A percentile compares a stretch with the other conserved stretches of the same genome.
Conservation (phyloP, 257 asterid species). For the Nemophila menziesii region DNA sequence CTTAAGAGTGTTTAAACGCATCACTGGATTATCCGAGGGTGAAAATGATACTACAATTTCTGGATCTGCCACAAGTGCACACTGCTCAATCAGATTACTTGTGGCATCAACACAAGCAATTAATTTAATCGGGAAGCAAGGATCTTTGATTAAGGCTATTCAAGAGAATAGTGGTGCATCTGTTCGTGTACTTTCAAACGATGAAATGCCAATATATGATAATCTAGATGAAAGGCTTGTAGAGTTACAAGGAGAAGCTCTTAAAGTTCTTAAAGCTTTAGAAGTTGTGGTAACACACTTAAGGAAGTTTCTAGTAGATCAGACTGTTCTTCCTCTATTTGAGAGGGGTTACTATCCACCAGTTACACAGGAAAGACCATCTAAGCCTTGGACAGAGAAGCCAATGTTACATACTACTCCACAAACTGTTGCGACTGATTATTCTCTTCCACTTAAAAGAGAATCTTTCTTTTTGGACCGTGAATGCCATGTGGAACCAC, state of each 20-base stretch:
- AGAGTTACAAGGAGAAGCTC: conserved; percentile 74
- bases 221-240: conserved; percentile 70
- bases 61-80: conserved; percentile 35
- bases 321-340: conserved; percentile 62
- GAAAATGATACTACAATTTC: conserved; percentile 25
- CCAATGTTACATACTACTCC: conserved; percentile 28
- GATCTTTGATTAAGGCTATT: conserved; percentile 56
- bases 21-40: conserved; percentile 43
- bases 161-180: conserved; percentile 64
- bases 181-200: conserved; percentile 52
- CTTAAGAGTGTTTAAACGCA: conserved; percentile 51
- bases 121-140: conserved; percentile 70
- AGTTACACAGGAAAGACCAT: conserved; percentile 45
- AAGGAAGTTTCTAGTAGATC: conserved; percentile 81
- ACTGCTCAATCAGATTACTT: conserved; percentile 46
- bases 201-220: conserved; percentile 57
- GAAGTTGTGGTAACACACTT: conserved; percentile 69
- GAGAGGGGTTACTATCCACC: conserved; percentile 49
- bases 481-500: conserved; percentile 41
- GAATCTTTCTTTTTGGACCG: conserved; percentile 42
- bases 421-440: conserved; percentile 31
- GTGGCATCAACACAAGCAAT: conserved; percentile 73
- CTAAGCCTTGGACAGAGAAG: conserved; percentile 51
- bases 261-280: conserved; percentile 63
- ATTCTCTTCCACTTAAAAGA: conserved; percentile 42